phyloP scores from a whole-genome alignment of 1,284 basidiomycete genomes.

The Ceratobasidium sp. region DNA sequence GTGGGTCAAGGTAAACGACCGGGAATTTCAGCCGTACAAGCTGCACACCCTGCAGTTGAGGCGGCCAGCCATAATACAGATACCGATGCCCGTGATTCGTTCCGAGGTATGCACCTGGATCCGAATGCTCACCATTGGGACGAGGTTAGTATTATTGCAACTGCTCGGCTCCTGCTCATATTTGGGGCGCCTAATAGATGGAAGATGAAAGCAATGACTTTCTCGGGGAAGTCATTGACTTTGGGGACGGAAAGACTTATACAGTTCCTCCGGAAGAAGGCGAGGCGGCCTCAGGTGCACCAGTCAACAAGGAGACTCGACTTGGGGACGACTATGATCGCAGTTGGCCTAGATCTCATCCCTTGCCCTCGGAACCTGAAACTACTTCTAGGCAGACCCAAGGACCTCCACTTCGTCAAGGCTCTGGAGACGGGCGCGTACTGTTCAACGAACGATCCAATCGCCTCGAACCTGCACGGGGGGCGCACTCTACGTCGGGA shows the following conservation, averaged over 20 bases:
- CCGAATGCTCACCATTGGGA: slow-evolving; percentile 96
- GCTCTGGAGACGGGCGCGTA: slow-evolving; percentile 55
- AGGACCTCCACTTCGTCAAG: slow-evolving; percentile 39
- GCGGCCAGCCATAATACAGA: slow-evolving; percentile 7
- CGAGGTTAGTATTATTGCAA: slow-evolving; percentile 67
- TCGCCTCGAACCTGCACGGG: slow-evolving; percentile 66
- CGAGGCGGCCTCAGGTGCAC: slow-evolving; percentile 43
- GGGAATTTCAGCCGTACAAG: background rate
- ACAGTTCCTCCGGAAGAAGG: slow-evolving; percentile 66
- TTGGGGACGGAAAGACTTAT: slow-evolving; percentile 89
- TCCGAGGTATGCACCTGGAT: slow-evolving; percentile 88
- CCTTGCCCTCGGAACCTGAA: slow-evolving; percentile 23
- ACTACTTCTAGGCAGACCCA: slow-evolving; percentile 46
- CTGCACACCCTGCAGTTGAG: background rate
- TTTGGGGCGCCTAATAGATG: slow-evolving; percentile 57
- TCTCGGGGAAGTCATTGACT: slow-evolving; percentile 87
- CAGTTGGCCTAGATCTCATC: slow-evolving; percentile 74
- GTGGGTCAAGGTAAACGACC: slow-evolving; percentile 24
- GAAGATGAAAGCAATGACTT: slow-evolving; percentile 92
- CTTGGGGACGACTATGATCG: slow-evolving; percentile 91
- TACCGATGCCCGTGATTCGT: slow-evolving; percentile 81
- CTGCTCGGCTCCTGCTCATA: background rate
- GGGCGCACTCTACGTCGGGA: slow-evolving; percentile 23
- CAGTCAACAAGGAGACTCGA: slow-evolving; percentile 75
- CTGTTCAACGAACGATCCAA: slow-evolving; percentile 93